phyloP scores from a whole-genome alignment of 2,329 filamentous ascomycete genomes.

The Aspergillus tanneri region DNA sequence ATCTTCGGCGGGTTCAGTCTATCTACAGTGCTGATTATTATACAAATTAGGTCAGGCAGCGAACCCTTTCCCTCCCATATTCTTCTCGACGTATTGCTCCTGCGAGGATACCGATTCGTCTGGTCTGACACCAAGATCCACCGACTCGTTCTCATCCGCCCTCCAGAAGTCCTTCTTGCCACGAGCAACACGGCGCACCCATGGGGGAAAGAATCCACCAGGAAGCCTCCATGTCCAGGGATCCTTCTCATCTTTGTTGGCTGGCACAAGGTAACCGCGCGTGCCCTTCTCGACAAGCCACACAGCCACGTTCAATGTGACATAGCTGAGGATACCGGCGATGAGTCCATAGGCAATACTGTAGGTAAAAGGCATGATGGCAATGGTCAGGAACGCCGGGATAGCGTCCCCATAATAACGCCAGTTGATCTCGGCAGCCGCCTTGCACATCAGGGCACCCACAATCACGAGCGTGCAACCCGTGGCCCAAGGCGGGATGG shows the following conservation, averaged over 20 bases:
- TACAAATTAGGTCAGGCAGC: not conserved
- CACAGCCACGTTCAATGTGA: slow-evolving; percentile 68
- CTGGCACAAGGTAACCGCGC: slow-evolving; percentile 68
- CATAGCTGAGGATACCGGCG: slow-evolving; percentile 74
- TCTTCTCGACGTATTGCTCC: slow-evolving; percentile 18
- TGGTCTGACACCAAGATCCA: slow-evolving; percentile 13
- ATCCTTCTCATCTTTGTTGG: slow-evolving; percentile 74
- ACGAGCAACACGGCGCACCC: slow-evolving; percentile 62
- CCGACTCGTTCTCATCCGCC: slow-evolving; percentile 24
- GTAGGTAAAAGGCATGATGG: slow-evolving; percentile 87
- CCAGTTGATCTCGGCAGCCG: slow-evolving; percentile 86
- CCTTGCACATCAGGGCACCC: slow-evolving; percentile 79
- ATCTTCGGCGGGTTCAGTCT: no score
- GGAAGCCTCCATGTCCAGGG: slow-evolving; percentile 76
- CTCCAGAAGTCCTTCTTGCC: slow-evolving; percentile 77
- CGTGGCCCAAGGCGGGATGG: slow-evolving; percentile 85
- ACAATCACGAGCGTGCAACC: slow-evolving; percentile 85
- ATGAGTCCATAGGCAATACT: slow-evolving; percentile 85
- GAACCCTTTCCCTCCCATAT: not conserved
- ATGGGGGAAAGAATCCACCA: slow-evolving; percentile 72
- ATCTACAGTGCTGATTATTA: no score
- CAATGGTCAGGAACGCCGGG: slow-evolving; percentile 79
- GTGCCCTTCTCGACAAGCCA: slow-evolving; percentile 67
- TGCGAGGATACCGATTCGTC: slow-evolving; percentile 15
- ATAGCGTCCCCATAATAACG: slow-evolving; percentile 78